Percentiles rank a stretch among this genome's conserved stretches.
These are phyloP conservation scores for Boletellus sp. DNA, from an alignment of 768 basidiomycete species.

Conservation along the genomic window DNA sequence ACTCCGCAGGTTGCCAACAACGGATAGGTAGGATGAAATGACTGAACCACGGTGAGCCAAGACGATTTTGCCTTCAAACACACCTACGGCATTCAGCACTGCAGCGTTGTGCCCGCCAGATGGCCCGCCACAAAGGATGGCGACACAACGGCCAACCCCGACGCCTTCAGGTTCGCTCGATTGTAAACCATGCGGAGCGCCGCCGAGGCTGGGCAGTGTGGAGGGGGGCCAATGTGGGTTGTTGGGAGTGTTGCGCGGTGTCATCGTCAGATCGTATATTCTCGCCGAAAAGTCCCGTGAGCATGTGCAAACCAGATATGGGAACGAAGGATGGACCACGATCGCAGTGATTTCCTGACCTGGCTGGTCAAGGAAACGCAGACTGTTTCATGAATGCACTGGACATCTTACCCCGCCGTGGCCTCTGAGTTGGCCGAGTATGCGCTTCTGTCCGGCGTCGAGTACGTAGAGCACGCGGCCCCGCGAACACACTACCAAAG, in stretches of 20 bases:
- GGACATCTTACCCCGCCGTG: conserved; percentile 65
- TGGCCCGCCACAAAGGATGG: conserved; percentile 63
- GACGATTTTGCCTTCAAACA: not conserved
- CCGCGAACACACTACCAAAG: conserved; percentile 55
- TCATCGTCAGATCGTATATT: conserved; percentile 57
- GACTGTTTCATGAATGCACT: not conserved
- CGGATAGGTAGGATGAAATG: conserved; percentile 63
- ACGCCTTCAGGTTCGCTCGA: conserved; percentile 57
- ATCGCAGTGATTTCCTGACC: conserved; percentile 60
- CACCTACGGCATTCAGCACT: conserved; percentile 58
- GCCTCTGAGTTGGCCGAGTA: conserved; percentile 54
- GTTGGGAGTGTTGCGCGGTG: conserved; percentile 31
- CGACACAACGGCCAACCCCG: conserved; percentile 56
- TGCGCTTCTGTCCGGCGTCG: conserved; percentile 37
- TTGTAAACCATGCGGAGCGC: conserved; percentile 67
- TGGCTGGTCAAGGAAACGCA: conserved; percentile 27
- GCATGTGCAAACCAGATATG: conserved; percentile 65
- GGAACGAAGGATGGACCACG: conserved; percentile 54
- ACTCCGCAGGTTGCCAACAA: conserved; percentile 79
- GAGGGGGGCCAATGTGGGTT: conserved; percentile 63
- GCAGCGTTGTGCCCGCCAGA: conserved; percentile 73
- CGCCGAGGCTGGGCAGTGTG: conserved; percentile 48
- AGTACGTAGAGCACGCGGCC: conserved; percentile 55
- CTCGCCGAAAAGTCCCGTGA: conserved; percentile 69
- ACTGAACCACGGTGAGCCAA: conserved; percentile 35